Conservation (phyloP, 169 alveolate genomes). For the Plasmodium inui region DNA sequence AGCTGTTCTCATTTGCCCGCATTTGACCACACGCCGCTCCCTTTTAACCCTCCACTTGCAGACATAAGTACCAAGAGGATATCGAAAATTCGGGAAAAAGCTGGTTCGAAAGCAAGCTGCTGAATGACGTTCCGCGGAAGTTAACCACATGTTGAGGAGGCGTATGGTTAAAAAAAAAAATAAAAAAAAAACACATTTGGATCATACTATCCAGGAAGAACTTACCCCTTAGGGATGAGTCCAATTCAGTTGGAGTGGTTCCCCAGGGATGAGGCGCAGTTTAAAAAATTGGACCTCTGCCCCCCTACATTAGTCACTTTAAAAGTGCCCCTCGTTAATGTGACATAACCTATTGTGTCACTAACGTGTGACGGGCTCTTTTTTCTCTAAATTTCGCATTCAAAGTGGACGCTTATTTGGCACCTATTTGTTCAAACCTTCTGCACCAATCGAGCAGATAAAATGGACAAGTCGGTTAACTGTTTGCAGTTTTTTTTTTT, state of each 20-base stretch:
- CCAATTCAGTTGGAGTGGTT: too few species aligned
- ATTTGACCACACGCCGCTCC: background rate
- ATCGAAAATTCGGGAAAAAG: slow-evolving; percentile 34
- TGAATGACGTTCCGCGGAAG: slow-evolving; percentile 70
- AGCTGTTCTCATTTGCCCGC: background rate
- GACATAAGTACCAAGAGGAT: slow-evolving; percentile 14
- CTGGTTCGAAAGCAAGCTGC: slow-evolving; percentile 48
- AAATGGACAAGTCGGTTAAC: background rate
- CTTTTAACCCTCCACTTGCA: background rate
- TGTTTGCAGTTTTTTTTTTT: background rate
- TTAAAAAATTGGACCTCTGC: too few species aligned
- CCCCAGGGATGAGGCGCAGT: too few species aligned
- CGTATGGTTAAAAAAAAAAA: background rate
- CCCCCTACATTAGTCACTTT: background rate
- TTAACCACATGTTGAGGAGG: slow-evolving; percentile 17
- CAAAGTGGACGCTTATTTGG: background rate
- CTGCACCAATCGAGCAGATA: background rate
- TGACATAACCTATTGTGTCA: background rate
- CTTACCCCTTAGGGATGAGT: background rate
- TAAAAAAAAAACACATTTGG: background rate
- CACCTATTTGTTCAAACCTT: background rate
- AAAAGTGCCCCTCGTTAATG: background rate
- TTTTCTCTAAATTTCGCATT: background rate
- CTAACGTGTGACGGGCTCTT: background rate
- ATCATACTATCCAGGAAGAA: background rate